A percentile compares a stretch with the other conserved stretches of the same genome.
These are phyloP conservation scores for Elaeis guineensis DNA, from an alignment of 176 grass and related monocot genomes.

Conservation along the genomic window DNA sequence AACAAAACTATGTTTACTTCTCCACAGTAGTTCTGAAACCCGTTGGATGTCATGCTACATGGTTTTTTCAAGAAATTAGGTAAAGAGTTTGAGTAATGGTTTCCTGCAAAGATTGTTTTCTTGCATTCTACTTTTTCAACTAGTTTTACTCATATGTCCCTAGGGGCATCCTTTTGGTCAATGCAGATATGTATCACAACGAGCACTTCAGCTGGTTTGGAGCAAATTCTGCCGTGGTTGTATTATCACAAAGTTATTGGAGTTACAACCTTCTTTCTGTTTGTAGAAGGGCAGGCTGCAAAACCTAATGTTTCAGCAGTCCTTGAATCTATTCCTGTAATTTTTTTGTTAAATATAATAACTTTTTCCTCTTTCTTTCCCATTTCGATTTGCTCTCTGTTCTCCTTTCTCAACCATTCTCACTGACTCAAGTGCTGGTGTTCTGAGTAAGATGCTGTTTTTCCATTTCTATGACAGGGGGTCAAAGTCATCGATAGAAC, in stretches of 20 bases:
- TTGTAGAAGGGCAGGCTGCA: slow-evolving; percentile 94
- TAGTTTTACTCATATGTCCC: too few species aligned
- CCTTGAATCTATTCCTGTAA: slow-evolving; percentile 92
- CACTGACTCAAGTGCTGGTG: neutral
- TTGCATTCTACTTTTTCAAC: too few species aligned
- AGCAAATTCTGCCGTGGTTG: slow-evolving; percentile 99
- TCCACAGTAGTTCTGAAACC: too few species aligned
- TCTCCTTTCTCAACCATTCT: neutral
- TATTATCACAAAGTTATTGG: slow-evolving; percentile 97
- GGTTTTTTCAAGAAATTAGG: too few species aligned
- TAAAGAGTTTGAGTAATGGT: too few species aligned
- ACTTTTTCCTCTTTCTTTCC: neutral
- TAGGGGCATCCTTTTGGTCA: neutral
- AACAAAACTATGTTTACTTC: too few species aligned
- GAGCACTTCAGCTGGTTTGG: slow-evolving; percentile 74
- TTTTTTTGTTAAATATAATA: slow-evolving; percentile 7
- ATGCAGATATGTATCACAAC: slow-evolving; percentile 82
- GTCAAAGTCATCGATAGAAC: slow-evolving; percentile 96
- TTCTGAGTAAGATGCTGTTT: neutral
- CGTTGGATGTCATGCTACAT: too few species aligned
- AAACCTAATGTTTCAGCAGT: slow-evolving; percentile 75
- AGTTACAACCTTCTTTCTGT: slow-evolving; percentile 82
- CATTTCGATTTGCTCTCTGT: neutral
- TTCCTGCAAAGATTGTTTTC: too few species aligned
- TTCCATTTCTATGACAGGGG: slow-evolving; percentile 38